Conservation (phyloP, 495 filamentous ascomycete species). For the Xylaria nigripes region DNA sequence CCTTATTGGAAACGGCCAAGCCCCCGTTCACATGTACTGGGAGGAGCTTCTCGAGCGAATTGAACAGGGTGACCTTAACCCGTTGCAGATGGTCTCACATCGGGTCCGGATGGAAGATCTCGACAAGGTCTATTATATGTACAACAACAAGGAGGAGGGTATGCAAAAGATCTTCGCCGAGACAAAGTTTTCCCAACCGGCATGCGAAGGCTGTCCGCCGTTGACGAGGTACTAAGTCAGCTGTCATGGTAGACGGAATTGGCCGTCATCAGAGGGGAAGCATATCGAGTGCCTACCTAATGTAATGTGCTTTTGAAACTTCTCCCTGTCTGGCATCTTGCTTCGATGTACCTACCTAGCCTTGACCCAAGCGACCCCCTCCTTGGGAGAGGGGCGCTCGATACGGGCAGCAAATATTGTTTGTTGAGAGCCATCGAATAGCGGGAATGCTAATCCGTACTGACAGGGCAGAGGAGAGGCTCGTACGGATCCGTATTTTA, state of each 20-base stretch:
- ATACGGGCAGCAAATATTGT: too few species aligned
- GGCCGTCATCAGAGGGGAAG: neutral
- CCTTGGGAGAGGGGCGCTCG: too few species aligned
- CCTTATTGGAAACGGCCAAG: slow-evolving; percentile 76
- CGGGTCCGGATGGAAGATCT: slow-evolving; percentile 69
- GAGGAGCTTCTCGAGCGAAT: slow-evolving; percentile 63
- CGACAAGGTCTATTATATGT: slow-evolving; percentile 60
- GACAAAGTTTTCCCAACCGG: slow-evolving; percentile 55
- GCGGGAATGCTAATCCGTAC: too few species aligned
- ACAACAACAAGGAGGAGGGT: slow-evolving; percentile 57
- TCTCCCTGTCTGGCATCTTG: too few species aligned
- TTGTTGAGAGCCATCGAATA: too few species aligned
- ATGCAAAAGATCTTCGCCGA: slow-evolving; percentile 68
- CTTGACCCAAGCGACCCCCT: too few species aligned
- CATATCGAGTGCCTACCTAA: neutral
- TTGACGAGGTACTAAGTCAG: slow-evolving; percentile 40
- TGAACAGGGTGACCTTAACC: slow-evolving; percentile 61
- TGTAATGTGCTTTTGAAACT: too few species aligned
- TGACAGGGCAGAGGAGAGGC: too few species aligned
- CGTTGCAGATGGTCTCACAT: slow-evolving; percentile 71
- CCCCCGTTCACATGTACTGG: slow-evolving; percentile 81
- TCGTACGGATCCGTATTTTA: too few species aligned
- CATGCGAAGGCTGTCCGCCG: slow-evolving; percentile 44
- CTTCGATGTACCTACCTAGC: too few species aligned
- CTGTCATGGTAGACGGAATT: neutral